Base-by-base conservation (phyloP, 1,284 basidiomycete species). In the Anthracocystis setariae region DNA sequence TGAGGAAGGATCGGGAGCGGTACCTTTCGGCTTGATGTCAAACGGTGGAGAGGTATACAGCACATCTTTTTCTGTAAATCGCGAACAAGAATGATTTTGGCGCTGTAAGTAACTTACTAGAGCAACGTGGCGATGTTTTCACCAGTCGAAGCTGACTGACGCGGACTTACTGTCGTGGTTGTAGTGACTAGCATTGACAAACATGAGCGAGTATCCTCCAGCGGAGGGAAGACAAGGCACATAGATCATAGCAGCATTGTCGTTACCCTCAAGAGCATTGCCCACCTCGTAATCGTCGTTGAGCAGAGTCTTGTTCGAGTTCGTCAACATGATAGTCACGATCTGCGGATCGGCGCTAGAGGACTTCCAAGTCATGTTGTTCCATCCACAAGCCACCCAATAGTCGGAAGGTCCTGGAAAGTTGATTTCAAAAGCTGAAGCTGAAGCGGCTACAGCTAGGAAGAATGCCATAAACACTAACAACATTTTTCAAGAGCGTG, bases 381-480 rank as follows among this genome's bases (percentile, higher is more conserved):
- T 72, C 59, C 60, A 66, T 1, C 64, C 63, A 20, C 69, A 72
- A 3, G 69, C 59, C 20, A 72, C 69, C 69, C 69, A 72, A 60
- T 72, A 67, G 42, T 63, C 35, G 15, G 69, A 32, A 3, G 64
- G 37, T n/a, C 25, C 21, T 21, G 69, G 69, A 35, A 72, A 67
- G 23, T 52, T 57, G 29, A 72, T 13, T 2, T 72, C 49, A 21
- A 56, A 63, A 0, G 43, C 47, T 0, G 29, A 24, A 15, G 39
- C 35, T 3, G 43, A 12, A 13, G 29, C 17, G 20, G 24, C n/a
- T n/a, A 49, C 1, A 21, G 33, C 40, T 9, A 56, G 39, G 18
- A 18, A 23, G 18, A 18, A 23, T 8, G 20, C 46, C 18, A 44
- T 4, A 8, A 46, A 15, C 8, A 13, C 21, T 33, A 42, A 17